A percentile compares a stretch with the other conserved stretches of the same genome.
phyloP scores from a whole-genome alignment of 2,329 filamentous ascomycete species.

The Corniculantispora saksenae region DNA sequence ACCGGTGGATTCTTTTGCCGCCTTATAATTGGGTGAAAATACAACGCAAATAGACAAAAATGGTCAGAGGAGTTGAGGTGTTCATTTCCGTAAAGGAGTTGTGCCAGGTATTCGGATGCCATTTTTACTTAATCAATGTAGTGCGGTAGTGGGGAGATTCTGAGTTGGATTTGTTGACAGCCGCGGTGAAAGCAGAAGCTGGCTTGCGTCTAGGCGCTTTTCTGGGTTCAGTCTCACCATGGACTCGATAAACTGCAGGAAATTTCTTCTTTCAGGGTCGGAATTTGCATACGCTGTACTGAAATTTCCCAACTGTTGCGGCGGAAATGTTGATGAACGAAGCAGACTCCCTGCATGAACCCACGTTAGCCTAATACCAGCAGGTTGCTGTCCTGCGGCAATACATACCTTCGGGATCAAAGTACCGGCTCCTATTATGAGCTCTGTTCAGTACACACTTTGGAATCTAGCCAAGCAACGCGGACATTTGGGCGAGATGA shows the following conservation, averaged over 20 bases:
- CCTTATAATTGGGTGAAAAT: too few relatives aligned
- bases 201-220: slow-evolving; percentile 18
- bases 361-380: neutral
- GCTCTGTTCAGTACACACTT: slow-evolving; percentile 19
- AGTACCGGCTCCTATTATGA: slow-evolving; percentile 14
- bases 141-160: too few relatives aligned
- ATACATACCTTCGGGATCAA: slow-evolving; percentile 18
- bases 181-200: slow-evolving; percentile 19
- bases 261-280: slow-evolving; percentile 12
- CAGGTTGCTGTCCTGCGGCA: neutral
- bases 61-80: too few relatives aligned
- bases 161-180: slow-evolving; percentile 4
- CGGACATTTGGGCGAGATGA: slow-evolving; percentile 29
- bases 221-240: slow-evolving; percentile 21
- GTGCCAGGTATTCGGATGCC: too few relatives aligned
- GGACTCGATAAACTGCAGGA: slow-evolving; percentile 20
- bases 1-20: too few relatives aligned
- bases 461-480: slow-evolving; percentile 26
- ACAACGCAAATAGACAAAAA: too few relatives aligned
- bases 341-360: slow-evolving; percentile 20
- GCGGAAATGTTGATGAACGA: slow-evolving; percentile 19
- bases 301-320: slow-evolving; percentile 18
- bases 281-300: slow-evolving; percentile 13
- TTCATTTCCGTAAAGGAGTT: too few relatives aligned
- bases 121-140: too few relatives aligned